These are phyloP conservation scores for Cladophialophora yegresii DNA, from an alignment of 2,329 filamentous ascomycete genomes.

Conservation along the genomic window DNA sequence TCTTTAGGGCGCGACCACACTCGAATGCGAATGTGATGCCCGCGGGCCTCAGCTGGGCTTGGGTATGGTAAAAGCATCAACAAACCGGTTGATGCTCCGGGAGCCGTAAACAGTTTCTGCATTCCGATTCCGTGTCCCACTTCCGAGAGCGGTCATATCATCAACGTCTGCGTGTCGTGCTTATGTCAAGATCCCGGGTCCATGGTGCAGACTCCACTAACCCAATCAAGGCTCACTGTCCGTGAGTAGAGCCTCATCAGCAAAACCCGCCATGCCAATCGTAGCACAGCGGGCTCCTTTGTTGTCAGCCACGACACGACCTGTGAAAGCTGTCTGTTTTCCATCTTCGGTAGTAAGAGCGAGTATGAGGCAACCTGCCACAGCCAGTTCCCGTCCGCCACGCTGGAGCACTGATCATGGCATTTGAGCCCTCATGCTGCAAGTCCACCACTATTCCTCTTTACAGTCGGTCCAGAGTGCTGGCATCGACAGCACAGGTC, in stretches of 20 bases:
- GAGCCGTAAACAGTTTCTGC: background rate
- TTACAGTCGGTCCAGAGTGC: background rate
- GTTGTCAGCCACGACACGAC: background rate
- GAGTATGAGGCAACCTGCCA: background rate
- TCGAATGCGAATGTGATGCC: background rate
- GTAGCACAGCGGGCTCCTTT: background rate
- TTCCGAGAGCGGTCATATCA: background rate
- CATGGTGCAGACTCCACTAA: background rate
- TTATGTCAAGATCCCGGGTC: background rate
- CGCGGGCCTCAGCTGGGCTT: background rate
- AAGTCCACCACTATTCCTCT: background rate
- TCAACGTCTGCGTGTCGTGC: background rate
- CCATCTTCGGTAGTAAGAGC: background rate
- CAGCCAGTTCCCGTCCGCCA: background rate
- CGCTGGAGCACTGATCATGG: no score
- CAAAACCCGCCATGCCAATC: background rate
- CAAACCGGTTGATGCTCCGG: background rate
- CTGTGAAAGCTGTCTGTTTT: background rate
- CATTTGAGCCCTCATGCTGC: background rate
- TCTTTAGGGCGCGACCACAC: background rate
- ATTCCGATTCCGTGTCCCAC: background rate
- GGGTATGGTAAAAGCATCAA: background rate
- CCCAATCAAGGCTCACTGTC: background rate
- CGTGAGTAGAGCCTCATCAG: background rate
- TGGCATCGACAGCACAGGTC: background rate